These are phyloP conservation scores for Phyllosticta citribraziliensis DNA, from an alignment of 2,329 filamentous ascomycete genomes.

Conservation along the genomic window DNA sequence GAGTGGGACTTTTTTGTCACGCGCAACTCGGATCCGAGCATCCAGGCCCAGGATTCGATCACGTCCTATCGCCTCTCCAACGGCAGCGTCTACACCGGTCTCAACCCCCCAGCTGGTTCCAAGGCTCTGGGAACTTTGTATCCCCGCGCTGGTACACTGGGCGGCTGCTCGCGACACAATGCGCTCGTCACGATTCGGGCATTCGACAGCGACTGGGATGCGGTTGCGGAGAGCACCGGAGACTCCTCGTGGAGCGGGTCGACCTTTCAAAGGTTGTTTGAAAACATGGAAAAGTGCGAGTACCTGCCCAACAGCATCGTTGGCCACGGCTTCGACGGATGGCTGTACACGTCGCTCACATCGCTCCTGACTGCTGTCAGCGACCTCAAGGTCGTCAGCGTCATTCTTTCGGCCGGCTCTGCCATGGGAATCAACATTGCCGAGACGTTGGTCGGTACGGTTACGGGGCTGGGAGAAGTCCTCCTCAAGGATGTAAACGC, in stretches of 20 bases:
- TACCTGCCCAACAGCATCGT: constrained; percentile 34
- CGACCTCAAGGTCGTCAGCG: constrained; percentile 46
- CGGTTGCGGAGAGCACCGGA: constrained; percentile 48
- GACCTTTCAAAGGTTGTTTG: constrained; percentile 50
- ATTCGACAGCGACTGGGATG: constrained; percentile 51
- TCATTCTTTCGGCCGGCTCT: constrained; percentile 43
- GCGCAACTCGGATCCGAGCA: constrained; percentile 43
- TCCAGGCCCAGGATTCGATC: constrained; percentile 44
- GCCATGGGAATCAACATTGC: constrained; percentile 34
- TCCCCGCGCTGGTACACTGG: constrained; percentile 46
- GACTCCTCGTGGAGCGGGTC: constrained; percentile 48
- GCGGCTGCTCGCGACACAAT: constrained; percentile 53
- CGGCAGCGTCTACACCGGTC: constrained; percentile 44
- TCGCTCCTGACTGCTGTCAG: constrained; percentile 41
- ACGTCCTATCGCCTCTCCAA: constrained; percentile 45
- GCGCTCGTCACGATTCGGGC: constrained; percentile 49
- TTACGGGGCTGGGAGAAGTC: constrained; percentile 33
- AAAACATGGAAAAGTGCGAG: constrained; percentile 43
- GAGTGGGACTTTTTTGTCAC: constrained; percentile 55
- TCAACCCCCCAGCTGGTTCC: constrained; percentile 43
- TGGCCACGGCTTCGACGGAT: constrained; percentile 50
- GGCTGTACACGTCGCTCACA: constrained; percentile 35
- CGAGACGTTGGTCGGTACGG: constrained; percentile 20
- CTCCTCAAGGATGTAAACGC: constrained; percentile 43
- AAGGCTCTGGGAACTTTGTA: constrained; percentile 46